Conservation (phyloP, 1,284 basidiomycete genomes). For the Trichosporon sp. region DNA sequence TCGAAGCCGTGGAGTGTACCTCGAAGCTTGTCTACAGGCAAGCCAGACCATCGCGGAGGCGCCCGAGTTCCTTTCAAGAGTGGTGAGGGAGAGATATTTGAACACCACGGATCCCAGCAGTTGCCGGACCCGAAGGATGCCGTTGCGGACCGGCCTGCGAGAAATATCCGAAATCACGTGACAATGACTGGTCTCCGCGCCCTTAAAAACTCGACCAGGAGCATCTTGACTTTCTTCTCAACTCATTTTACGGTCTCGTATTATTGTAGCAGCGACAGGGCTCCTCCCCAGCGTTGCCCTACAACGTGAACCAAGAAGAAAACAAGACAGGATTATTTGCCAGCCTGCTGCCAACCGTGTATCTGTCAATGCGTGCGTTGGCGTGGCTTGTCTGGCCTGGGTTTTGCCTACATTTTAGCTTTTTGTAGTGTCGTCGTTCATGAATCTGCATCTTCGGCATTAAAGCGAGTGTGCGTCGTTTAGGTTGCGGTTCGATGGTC, state of each 20-base stretch:
- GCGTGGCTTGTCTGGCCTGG: conserved; percentile 36
- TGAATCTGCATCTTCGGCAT: too few relatives aligned
- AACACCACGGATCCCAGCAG: neutral
- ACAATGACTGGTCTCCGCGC: neutral
- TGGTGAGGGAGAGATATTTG: neutral
- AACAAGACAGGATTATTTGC: conserved; percentile 23
- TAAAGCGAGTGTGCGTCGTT: too few relatives aligned
- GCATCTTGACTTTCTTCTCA: neutral
- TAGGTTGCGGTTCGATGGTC: too few relatives aligned
- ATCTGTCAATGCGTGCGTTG: conserved; percentile 12
- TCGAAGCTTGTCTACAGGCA: neutral
- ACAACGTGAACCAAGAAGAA: conserved; percentile 18
- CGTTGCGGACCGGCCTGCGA: neutral
- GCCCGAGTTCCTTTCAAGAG: too few relatives aligned
- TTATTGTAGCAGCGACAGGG: conserved; percentile 18
- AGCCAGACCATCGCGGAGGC: neutral
- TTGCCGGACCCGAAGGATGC: neutral
- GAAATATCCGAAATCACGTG: neutral
- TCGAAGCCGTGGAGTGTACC: neutral
- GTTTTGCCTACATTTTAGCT: conserved; percentile 35
- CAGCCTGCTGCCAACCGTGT: conserved; percentile 9
- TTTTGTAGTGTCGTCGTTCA: conserved; percentile 17
- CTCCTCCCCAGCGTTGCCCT: conserved; percentile 11
- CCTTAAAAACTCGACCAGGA: neutral
- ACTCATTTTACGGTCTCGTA: conserved; percentile 14